A percentile compares a stretch with the other conserved stretches of the same genome.
Evolutionary conservation across 169 alveolate species (phyloP).

Genomic region (Plasmodium inui): DNA sequence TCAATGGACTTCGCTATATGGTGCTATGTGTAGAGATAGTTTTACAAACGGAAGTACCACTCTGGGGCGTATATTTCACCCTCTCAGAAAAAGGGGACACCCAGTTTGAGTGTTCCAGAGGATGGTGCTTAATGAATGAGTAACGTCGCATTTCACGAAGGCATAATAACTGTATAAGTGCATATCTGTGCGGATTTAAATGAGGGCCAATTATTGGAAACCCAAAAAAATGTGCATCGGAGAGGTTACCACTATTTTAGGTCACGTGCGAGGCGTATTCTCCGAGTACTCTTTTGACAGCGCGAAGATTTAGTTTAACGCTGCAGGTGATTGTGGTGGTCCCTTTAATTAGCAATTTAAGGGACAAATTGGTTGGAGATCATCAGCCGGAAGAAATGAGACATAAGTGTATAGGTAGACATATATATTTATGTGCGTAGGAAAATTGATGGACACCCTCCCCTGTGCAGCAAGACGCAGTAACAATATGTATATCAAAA

Average conservation of each 20-base stretch:
- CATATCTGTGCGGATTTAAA: not conserved
- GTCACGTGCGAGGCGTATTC: not conserved
- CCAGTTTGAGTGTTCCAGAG: not conserved
- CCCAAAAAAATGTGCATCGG: not conserved
- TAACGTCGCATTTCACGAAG: not conserved
- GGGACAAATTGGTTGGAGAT: not conserved
- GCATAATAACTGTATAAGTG: not conserved
- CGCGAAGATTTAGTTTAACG: not conserved
- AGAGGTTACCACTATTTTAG: not conserved
- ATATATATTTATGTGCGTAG: not conserved
- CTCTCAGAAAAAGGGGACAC: not conserved
- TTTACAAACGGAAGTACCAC: not conserved
- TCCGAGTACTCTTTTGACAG: not conserved
- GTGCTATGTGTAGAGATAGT: not conserved
- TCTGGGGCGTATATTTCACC: not conserved
- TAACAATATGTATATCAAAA: not conserved
- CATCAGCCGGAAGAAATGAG: not conserved
- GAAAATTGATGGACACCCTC: not conserved
- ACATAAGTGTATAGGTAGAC: not conserved
- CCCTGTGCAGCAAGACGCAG: not conserved
- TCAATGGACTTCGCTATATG: not conserved
- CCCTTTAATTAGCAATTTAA: not conserved
- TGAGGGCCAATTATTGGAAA: not conserved
- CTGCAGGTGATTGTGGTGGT: not conserved
- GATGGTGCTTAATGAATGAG: not conserved